Evolutionary conservation across 345 rosid species (phyloP), one percentile per base, ranked within the genome.

Genomic region (Luvunga scandens): DNA sequence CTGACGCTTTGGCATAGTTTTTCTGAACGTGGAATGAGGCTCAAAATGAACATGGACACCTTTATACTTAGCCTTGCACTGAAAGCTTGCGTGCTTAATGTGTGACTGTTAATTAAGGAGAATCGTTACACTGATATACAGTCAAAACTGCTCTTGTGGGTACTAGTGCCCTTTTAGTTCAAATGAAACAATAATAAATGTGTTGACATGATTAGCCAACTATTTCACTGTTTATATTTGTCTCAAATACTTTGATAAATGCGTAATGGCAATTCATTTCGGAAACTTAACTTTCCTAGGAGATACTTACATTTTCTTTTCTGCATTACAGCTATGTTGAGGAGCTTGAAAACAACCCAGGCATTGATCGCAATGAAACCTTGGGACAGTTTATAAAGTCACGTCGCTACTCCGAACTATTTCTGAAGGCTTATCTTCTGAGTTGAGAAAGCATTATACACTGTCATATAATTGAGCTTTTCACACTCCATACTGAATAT

Each of bases 391-490:
- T 95, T 66, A 69, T 93, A 68, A 81, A 71, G 31, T 78, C 92
- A 6, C 79, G 89, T 68, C 92, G 95, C 75, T 93, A 92, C 88
- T 91, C 98, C 4, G 88, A 92, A 48, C 64, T 93, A 69, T 95
- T 95, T 88, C 94, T 88, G 82, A 81, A 88, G 72, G 98, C 98
- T 75, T 95, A 91, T 81, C 90, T 95, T 84, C 98, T 95, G 77
- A 89, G 92, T 28, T 0, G 28, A 25, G 59, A 25, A 53, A 21
- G 24, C 53, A 39, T 55, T 60, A 25, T 30, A 45, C 73, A 30
- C 10, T 62, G 31, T 38, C 53, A 13, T 28, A 56, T 48, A 33
- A 38, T 73, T 50, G 14, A 53, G 68, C 28, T 36, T 34, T 57
- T 21, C 9, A 50, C 33, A 18, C 6, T 75, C 70, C 27, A 5